These are phyloP conservation scores for Paramecium bursaria DNA, from an alignment of 73 alveolate species.

Conservation along the genomic window DNA sequence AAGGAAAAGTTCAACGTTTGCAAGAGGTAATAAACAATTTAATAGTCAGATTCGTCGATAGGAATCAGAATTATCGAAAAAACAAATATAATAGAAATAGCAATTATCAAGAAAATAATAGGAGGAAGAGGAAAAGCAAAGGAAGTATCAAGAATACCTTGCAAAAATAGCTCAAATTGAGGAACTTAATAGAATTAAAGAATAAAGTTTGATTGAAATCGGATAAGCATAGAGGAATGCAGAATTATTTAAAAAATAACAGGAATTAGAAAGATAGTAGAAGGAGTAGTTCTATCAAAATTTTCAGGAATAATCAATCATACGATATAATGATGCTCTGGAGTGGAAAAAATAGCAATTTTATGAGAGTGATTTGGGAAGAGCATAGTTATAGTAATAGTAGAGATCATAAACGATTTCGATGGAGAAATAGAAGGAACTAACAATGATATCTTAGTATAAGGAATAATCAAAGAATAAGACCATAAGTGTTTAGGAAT, in stretches of 20 bases:
- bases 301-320: neutral
- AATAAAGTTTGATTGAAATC: constrained; percentile 17
- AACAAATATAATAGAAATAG: too few relatives aligned
- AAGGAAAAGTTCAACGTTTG: too few relatives aligned
- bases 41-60: too few relatives aligned
- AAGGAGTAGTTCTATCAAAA: neutral
- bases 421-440: constrained; percentile 1
- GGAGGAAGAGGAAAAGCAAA: constrained; percentile 20
- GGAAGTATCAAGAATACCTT: constrained; percentile 30
- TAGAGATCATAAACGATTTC: constrained; percentile 16
- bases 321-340: constrained; percentile 19
- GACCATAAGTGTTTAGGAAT: neutral
- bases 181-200: neutral
- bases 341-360: constrained; percentile 50
- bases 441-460: neutral
- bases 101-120: too few relatives aligned
- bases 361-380: constrained; percentile 9
- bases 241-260: constrained; percentile 8
- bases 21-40: too few relatives aligned
- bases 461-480: constrained; percentile 22
- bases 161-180: constrained; percentile 33
- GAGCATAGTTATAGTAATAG: neutral
- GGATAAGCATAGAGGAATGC: constrained; percentile 11
- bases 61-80: too few relatives aligned
- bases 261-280: neutral